Evolutionary conservation across 1,284 basidiomycete genomes (phyloP).

Genomic region (Apiotrichum veenhuisii): DNA sequence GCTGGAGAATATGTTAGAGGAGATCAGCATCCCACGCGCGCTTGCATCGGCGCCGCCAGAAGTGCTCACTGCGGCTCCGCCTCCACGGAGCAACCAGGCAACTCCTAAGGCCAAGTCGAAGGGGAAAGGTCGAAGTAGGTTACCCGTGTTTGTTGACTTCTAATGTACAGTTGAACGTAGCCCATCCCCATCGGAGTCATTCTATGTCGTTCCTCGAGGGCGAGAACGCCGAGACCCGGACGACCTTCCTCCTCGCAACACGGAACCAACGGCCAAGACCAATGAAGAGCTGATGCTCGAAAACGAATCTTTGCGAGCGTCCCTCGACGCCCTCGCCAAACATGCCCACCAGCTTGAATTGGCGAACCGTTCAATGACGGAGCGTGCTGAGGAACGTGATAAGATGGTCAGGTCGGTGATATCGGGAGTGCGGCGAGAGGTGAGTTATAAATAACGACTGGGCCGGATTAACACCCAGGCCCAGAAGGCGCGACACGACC

Average conservation of each 20-base stretch:
- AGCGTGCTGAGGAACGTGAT: conserved; percentile 35
- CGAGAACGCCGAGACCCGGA: neutral
- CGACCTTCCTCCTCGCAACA: neutral
- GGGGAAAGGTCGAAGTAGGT: neutral
- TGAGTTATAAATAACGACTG: conserved; percentile 12
- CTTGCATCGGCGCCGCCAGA: conserved; percentile 7
- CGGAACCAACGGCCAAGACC: conserved; percentile 35
- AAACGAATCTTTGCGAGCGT: conserved; percentile 43
- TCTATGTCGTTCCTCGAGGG: conserved; percentile 30
- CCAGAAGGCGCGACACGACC: conserved; percentile 29
- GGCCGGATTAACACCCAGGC: conserved; percentile 15
- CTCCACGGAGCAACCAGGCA: neutral
- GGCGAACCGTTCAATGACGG: conserved; percentile 28
- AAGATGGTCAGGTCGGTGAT: conserved; percentile 40
- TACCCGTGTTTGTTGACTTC: neutral
- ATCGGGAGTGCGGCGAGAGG: conserved; percentile 40
- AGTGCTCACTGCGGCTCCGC: neutral
- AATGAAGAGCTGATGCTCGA: conserved; percentile 48
- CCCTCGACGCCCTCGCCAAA: conserved; percentile 43
- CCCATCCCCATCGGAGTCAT: conserved; percentile 34
- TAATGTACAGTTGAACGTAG: neutral
- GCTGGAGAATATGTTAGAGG: conserved; percentile 47
- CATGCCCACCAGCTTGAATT: conserved; percentile 38
- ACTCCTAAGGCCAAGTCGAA: neutral
- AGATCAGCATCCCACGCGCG: conserved; percentile 46